phyloP scores from a whole-genome alignment of 768 basidiomycete genomes.

The Astraeus odoratus region DNA sequence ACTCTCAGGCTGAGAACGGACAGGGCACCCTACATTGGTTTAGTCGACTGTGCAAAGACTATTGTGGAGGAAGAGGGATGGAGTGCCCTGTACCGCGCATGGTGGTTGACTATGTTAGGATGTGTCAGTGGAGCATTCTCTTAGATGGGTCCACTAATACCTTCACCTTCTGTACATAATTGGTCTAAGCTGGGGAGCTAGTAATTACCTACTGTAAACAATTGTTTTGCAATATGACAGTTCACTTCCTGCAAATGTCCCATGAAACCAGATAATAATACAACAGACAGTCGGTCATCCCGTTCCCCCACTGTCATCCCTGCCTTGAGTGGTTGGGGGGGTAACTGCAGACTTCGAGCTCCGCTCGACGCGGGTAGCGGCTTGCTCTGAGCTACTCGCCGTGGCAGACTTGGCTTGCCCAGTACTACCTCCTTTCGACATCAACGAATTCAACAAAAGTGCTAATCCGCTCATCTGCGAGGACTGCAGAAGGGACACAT shows the following conservation, averaged over 20 bases:
- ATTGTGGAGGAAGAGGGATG: constrained; percentile 78
- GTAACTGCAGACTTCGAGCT: constrained; percentile 9
- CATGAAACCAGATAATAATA: no score
- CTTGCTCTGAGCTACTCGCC: constrained; percentile 8
- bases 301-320: no score
- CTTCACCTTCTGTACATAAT: no score
- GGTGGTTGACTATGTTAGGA: constrained; percentile 76
- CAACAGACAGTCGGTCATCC: no score
- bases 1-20: constrained; percentile 58
- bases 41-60: constrained; percentile 68
- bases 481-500: constrained; percentile 63
- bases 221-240: constrained; percentile 19
- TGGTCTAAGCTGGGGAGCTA: no score
- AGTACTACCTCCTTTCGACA: constrained; percentile 37
- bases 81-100: constrained; percentile 68
- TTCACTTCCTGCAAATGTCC: no score
- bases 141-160: no score
- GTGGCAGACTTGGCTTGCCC: constrained; percentile 13
- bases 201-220: neutral
- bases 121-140: constrained; percentile 47
- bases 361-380: constrained; percentile 10
- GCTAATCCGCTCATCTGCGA: constrained; percentile 75
- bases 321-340: constrained; percentile 5
- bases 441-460: constrained; percentile 62
- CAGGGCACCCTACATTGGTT: constrained; percentile 69